Evolutionary conservation across 495 filamentous ascomycete genomes (phyloP).

Genomic region (Xylaria flabelliformis): DNA sequence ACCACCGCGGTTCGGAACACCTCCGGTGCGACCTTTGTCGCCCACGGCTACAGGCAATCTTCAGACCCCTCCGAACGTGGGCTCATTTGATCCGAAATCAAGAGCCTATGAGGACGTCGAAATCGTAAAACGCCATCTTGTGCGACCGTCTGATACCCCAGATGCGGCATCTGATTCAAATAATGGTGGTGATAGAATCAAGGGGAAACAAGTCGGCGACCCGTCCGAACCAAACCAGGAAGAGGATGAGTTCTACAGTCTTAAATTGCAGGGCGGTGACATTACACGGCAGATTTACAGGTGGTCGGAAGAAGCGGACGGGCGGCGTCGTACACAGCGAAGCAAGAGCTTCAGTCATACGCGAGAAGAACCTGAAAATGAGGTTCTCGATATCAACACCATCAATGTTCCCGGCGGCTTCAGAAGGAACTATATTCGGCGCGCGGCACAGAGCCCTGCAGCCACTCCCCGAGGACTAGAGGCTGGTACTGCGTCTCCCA

Average conservation of each 20-base stretch:
- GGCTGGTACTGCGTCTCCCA: conserved; percentile 45
- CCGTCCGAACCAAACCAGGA: conserved; percentile 54
- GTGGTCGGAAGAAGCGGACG: conserved; percentile 84
- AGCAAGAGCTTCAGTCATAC: conserved; percentile 85
- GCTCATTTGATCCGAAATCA: conserved; percentile 73
- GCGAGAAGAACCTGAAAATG: conserved; percentile 76
- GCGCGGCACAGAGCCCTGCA: conserved; percentile 66
- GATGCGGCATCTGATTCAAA: conserved; percentile 47
- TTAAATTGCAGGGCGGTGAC: conserved; percentile 91
- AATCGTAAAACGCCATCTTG: conserved; percentile 81
- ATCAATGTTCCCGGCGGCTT: conserved; percentile 95
- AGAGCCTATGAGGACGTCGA: conserved; percentile 78
- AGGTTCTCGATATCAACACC: conserved; percentile 78
- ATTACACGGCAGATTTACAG: conserved; percentile 92
- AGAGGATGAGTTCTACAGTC: conserved; percentile 87
- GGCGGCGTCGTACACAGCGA: conserved; percentile 64
- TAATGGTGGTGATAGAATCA: conserved; percentile 45
- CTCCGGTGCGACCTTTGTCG: conserved; percentile 63
- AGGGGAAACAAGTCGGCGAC: conserved; percentile 55
- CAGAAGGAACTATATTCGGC: conserved; percentile 81
- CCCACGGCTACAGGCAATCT: conserved; percentile 55
- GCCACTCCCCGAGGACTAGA: conserved; percentile 53
- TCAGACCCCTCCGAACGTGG: conserved; percentile 70
- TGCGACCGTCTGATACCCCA: conserved; percentile 63
- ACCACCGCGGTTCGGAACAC: conserved; percentile 67